phyloP scores from a whole-genome alignment of 2,329 filamentous ascomycete species.

The Lachnellula hyalina region DNA sequence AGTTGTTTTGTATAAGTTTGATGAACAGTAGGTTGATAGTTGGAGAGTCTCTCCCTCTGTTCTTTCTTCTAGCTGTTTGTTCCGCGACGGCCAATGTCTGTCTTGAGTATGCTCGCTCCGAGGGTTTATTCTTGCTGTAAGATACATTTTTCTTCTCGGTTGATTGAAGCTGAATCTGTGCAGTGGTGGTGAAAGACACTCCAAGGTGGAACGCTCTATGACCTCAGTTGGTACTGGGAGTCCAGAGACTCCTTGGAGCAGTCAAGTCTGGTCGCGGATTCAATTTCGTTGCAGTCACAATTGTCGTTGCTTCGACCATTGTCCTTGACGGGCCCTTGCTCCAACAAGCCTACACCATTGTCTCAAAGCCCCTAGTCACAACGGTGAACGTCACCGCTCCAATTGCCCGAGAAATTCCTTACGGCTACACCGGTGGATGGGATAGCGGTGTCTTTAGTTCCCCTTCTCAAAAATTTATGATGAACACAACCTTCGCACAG shows the following conservation, averaged over 20 bases:
- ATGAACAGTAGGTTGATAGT: neutral
- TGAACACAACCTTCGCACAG: neutral
- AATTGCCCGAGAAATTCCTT: constrained; percentile 1
- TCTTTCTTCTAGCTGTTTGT: constrained; percentile 1
- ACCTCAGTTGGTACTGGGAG: constrained; percentile 3
- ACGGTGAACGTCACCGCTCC: neutral
- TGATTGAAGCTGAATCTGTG: neutral
- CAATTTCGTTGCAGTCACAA: constrained; percentile 2
- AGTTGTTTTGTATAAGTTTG: neutral
- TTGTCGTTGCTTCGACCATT: neutral
- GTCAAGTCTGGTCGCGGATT: constrained; percentile 1
- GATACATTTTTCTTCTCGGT: neutral
- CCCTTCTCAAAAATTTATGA: neutral
- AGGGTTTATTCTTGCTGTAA: neutral
- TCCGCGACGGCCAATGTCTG: neutral
- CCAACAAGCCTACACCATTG: constrained; percentile 3
- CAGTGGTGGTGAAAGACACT: constrained; percentile 7
- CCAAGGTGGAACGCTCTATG: neutral
- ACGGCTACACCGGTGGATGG: neutral
- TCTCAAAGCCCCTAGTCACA: neutral
- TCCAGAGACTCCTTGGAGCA: constrained; percentile 1
- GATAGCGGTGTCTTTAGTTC: neutral
- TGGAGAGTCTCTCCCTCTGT: constrained; percentile 2
- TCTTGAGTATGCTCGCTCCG: constrained; percentile 1
- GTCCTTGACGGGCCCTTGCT: constrained; percentile 4